phyloP scores from a whole-genome alignment of 2,329 filamentous ascomycete species.

The Chalara sp. region DNA sequence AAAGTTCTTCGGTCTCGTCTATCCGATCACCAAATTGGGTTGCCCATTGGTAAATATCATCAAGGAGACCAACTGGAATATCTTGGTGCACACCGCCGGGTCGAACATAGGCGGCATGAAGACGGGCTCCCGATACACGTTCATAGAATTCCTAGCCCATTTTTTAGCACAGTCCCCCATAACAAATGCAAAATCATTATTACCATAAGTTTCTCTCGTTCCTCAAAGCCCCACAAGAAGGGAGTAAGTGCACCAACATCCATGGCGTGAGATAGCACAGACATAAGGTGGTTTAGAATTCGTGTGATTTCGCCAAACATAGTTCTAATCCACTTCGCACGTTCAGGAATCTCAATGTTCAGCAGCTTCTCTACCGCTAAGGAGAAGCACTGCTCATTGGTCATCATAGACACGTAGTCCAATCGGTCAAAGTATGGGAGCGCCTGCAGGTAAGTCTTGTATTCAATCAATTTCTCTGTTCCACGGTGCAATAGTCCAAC shows the following conservation, averaged over 20 bases:
- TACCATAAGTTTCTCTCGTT: slow-evolving; percentile 99
- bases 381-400: slow-evolving; percentile 96
- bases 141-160: slow-evolving; percentile 89
- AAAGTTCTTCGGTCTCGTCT: slow-evolving; percentile 96
- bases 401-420: slow-evolving; percentile 99
- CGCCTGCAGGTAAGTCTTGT: slow-evolving; percentile 98
- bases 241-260: slow-evolving; percentile 96
- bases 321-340: slow-evolving; percentile 95
- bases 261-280: slow-evolving; percentile 94
- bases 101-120: slow-evolving; percentile 94
- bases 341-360: slow-evolving; percentile 90
- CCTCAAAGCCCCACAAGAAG: slow-evolving; percentile 99
- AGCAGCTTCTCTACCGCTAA: slow-evolving; percentile 96
- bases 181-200: slow-evolving; percentile 26
- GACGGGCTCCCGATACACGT: slow-evolving; percentile 93
- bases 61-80: slow-evolving; percentile 84
- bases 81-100: slow-evolving; percentile 96
- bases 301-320: slow-evolving; percentile 93
- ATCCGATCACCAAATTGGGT: slow-evolving; percentile 98
- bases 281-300: slow-evolving; percentile 96
- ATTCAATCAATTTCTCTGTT: slow-evolving; percentile 99
- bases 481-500: slow-evolving; percentile 93
- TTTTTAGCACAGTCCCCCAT: slow-evolving; percentile 11
- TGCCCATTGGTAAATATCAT: slow-evolving; percentile 99
- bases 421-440: slow-evolving; percentile 97